Conservation (phyloP, 768 basidiomycete species). For the Mrakia hoshinonis region DNA sequence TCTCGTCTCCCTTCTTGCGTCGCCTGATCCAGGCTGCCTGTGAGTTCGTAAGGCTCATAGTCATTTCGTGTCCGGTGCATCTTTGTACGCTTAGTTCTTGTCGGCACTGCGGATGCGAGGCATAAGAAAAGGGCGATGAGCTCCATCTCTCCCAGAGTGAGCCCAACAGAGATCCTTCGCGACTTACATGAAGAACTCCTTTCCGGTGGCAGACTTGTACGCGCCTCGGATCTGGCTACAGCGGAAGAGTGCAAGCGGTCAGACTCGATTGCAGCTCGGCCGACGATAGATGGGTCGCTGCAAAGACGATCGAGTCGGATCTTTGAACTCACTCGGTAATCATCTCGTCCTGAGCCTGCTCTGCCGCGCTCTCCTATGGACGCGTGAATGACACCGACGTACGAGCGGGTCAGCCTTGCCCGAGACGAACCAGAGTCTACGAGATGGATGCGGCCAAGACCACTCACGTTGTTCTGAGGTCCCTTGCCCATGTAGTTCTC, state of each 20-base stretch:
- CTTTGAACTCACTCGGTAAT: not conserved
- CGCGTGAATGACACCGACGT: no score
- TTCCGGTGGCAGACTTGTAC: not conserved
- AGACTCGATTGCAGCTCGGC: not conserved
- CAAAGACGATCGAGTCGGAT: not conserved
- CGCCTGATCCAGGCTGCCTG: no score
- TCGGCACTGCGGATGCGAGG: no score
- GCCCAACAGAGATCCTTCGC: no score
- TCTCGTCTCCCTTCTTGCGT: not conserved
- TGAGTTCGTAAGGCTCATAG: no score
- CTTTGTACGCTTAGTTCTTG: no score
- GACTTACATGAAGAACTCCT: not conserved
- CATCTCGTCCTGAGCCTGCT: slow-evolving; percentile 1
- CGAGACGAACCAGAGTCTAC: no score
- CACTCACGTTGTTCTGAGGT: not conserved
- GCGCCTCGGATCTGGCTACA: not conserved
- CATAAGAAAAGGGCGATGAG: no score
- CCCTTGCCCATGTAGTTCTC: slow-evolving; percentile 5
- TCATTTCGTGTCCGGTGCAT: no score
- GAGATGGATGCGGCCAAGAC: no score
- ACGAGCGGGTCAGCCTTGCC: no score
- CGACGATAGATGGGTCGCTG: not conserved
- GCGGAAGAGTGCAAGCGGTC: not conserved
- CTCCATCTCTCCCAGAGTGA: no score
- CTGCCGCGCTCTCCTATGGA: not conserved